Conservation (phyloP, 148 eudicot species). For the Rhododendron griersonianum region DNA sequence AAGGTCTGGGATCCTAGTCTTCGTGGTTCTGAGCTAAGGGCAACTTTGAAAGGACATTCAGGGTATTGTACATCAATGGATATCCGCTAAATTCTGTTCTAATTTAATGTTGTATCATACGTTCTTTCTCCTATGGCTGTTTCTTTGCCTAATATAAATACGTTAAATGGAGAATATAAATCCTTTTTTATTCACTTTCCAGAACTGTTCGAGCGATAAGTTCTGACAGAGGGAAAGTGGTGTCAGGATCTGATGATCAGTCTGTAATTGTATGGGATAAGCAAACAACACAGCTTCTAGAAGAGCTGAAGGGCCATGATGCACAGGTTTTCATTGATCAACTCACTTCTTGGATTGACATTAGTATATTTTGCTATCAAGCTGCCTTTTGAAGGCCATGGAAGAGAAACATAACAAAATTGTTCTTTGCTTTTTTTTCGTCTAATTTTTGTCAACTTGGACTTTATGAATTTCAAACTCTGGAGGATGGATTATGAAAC, state of each 20-base stretch:
- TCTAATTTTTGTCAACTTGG: too few species aligned
- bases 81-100: background rate
- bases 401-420: background rate
- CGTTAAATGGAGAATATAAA: background rate
- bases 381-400: background rate
- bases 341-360: background rate
- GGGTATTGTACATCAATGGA: conserved; percentile 42
- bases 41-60: conserved; percentile 92
- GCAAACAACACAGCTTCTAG: conserved; percentile 82
- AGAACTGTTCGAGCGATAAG: conserved; percentile 79
- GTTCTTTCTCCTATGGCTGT: background rate
- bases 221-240: conserved; percentile 86
- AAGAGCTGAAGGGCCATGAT: conserved; percentile 90
- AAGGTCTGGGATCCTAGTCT: background rate
- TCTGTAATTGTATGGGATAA: conserved; percentile 96
- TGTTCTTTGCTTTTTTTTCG: background rate
- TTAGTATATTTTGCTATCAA: background rate
- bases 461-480: background rate
- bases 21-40: conserved; percentile 74
- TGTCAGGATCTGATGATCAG: conserved; percentile 92
- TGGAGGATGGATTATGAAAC: background rate
- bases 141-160: background rate
- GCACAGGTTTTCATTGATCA: conserved; percentile 36
- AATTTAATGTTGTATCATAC: conserved; percentile 2
- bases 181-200: conserved; percentile 6